Evolutionary conservation across 2,329 filamentous ascomycete species (phyloP).

Genomic region (Dactylellina parvicollis): DNA sequence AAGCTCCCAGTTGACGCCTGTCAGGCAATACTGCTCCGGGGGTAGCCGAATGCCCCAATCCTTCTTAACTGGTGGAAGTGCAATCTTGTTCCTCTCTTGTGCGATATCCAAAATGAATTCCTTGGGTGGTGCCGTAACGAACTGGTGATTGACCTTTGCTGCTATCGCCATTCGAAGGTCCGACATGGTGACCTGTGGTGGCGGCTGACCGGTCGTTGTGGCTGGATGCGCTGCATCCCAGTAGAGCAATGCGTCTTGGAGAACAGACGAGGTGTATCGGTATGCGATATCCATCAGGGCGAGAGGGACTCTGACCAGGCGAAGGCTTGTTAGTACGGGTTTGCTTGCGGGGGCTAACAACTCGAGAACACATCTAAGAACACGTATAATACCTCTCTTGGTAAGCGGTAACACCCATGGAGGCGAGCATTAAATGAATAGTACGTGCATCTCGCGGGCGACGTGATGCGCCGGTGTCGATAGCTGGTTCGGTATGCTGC

Average conservation of each 20-base stretch:
- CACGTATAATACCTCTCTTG: constrained; percentile 80
- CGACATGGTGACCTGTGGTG: constrained; percentile 67
- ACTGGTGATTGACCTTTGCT: constrained; percentile 70
- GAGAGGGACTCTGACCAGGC: constrained; percentile 70
- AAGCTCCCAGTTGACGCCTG: constrained; percentile 73
- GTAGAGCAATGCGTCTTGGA: constrained; percentile 67
- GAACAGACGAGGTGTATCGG: constrained; percentile 69
- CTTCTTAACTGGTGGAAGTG: constrained; percentile 71
- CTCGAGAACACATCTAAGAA: too few relatives aligned
- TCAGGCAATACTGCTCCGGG: constrained; percentile 75
- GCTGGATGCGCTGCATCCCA: constrained; percentile 61
- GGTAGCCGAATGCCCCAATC: constrained; percentile 76
- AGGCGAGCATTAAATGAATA: constrained; percentile 80
- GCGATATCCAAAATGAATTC: constrained; percentile 82
- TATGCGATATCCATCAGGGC: constrained; percentile 88
- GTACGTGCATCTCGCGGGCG: constrained; percentile 81
- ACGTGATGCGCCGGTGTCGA: constrained; percentile 61
- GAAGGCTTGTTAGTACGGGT: too few relatives aligned
- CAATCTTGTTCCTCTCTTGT: constrained; percentile 73
- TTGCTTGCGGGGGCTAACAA: too few relatives aligned
- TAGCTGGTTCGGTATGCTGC: constrained; percentile 42
- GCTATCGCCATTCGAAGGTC: constrained; percentile 71
- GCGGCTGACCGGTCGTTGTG: constrained; percentile 61
- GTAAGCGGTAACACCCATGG: constrained; percentile 80
- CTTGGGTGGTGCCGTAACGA: constrained; percentile 71